Evolutionary conservation across 2,329 filamentous ascomycete species (phyloP).

Genomic region (Byssoonygena ceratinophila): DNA sequence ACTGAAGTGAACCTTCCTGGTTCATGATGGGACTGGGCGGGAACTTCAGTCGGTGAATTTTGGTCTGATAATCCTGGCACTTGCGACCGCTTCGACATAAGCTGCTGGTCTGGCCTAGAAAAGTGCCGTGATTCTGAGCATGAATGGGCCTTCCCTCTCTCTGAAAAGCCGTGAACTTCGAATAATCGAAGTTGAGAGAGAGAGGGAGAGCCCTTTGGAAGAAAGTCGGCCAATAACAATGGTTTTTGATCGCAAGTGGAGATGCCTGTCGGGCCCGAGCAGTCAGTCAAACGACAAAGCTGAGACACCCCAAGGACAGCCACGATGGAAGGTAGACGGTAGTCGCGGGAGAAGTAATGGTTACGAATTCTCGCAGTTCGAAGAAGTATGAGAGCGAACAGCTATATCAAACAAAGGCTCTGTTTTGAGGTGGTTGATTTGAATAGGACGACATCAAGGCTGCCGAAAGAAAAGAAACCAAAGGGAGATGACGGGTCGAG

Average conservation of each 20-base stretch:
- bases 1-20: background rate
- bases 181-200: conserved; percentile 31
- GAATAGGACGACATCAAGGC: background rate
- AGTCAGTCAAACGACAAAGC: conserved; percentile 23
- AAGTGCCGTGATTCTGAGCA: conserved; percentile 24
- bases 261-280: conserved; percentile 25
- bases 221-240: conserved; percentile 20
- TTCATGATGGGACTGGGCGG: background rate
- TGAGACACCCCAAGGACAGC: conserved; percentile 32
- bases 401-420: background rate
- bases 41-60: conserved; percentile 12
- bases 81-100: conserved; percentile 32
- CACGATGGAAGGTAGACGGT: conserved; percentile 26
- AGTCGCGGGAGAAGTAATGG: background rate
- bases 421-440: background rate
- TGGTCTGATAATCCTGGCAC: conserved; percentile 25
- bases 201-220: conserved; percentile 23
- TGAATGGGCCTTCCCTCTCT: conserved; percentile 33
- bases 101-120: conserved; percentile 26
- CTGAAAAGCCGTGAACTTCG: conserved; percentile 26
- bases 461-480: conserved; percentile 6
- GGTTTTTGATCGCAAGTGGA: conserved; percentile 26
- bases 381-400: background rate
- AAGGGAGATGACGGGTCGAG: background rate
- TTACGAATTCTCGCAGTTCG: background rate